A percentile compares a stretch with the other conserved stretches of the same genome.
Evolutionary conservation across 2,329 filamentous ascomycete species (phyloP).

Genomic region (Pseudogymnoascus sp.): DNA sequence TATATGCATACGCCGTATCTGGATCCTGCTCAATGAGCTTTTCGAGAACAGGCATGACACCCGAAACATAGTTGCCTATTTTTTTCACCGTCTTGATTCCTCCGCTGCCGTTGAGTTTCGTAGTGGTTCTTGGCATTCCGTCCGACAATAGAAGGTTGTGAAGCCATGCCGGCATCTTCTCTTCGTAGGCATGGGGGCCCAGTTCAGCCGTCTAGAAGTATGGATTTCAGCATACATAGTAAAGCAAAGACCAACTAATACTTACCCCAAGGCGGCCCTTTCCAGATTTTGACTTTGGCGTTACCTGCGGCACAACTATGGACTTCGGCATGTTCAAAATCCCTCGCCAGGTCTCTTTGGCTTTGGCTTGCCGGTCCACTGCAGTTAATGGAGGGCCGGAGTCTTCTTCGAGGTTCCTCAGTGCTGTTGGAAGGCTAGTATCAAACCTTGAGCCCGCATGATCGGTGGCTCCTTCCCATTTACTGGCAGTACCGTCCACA

Average conservation of each 20-base stretch:
- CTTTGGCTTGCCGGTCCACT: slow-evolving; percentile 14
- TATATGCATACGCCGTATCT: slow-evolving; percentile 60
- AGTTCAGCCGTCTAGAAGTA: slow-evolving; percentile 45
- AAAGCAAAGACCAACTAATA: slow-evolving; percentile 8
- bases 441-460: slow-evolving; percentile 13
- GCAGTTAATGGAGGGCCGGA: slow-evolving; percentile 9
- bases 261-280: slow-evolving; percentile 28
- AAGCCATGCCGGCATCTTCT: slow-evolving; percentile 65
- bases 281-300: slow-evolving; percentile 9
- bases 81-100: slow-evolving; percentile 32
- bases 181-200: slow-evolving; percentile 64
- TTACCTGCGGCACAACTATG: background rate
- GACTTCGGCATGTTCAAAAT: slow-evolving; percentile 26
- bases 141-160: slow-evolving; percentile 51
- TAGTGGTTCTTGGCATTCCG: slow-evolving; percentile 45
- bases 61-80: slow-evolving; percentile 39
- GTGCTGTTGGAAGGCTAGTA: slow-evolving; percentile 19
- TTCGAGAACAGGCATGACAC: slow-evolving; percentile 53
- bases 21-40: slow-evolving; percentile 57
- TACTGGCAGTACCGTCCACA: slow-evolving; percentile 9
- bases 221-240: slow-evolving; percentile 14
- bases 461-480: slow-evolving; percentile 8
- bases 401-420: slow-evolving; percentile 19
- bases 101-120: slow-evolving; percentile 38
- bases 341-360: slow-evolving; percentile 25